A percentile compares a stretch with the other conserved stretches of the same genome.
Conservation (phyloP, 176 grass and related monocot genomes). For the Aechmea fasciata region DNA sequence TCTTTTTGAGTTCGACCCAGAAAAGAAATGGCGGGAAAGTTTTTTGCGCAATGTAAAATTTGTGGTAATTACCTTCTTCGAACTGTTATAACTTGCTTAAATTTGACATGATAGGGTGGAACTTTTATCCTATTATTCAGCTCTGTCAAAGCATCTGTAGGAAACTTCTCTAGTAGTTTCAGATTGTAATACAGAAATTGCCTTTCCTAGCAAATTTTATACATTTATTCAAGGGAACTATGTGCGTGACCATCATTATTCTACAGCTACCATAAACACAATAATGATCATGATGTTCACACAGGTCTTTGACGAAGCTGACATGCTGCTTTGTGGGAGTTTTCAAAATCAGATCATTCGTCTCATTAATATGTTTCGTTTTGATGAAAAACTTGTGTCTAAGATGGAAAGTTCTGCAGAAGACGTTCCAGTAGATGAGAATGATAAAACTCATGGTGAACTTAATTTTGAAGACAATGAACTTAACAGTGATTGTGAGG, state of each 20-base stretch:
- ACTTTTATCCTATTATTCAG: not conserved
- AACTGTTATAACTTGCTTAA: not conserved
- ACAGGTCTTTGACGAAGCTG: slow-evolving; percentile 97
- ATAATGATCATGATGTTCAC: slow-evolving; percentile 10
- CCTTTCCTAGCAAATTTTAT: too few species aligned
- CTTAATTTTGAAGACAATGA: slow-evolving; percentile 18
- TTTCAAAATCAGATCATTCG: slow-evolving; percentile 91
- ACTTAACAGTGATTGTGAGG: slow-evolving; percentile 15
- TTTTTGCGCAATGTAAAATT: slow-evolving; percentile 71
- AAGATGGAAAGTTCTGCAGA: slow-evolving; percentile 36
- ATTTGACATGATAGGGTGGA: not conserved
- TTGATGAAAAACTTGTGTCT: slow-evolving; percentile 85
- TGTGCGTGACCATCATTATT: too few species aligned
- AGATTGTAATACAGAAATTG: too few species aligned
- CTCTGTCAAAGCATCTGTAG: slow-evolving; percentile 3
- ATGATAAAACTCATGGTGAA: slow-evolving; percentile 28
- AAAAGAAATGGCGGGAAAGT: slow-evolving; percentile 50
- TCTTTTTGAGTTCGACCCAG: slow-evolving; percentile 80
- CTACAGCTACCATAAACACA: too few species aligned
- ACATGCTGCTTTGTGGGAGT: slow-evolving; percentile 97
- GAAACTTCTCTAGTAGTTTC: too few species aligned
- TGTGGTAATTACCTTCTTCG: slow-evolving; percentile 43
- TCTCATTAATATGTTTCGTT: slow-evolving; percentile 87
- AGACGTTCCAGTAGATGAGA: slow-evolving; percentile 12
- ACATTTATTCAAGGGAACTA: too few species aligned